These are phyloP conservation scores for Hypoxylon sp. DNA, from an alignment of 2,329 filamentous ascomycete genomes.

Conservation along the genomic window DNA sequence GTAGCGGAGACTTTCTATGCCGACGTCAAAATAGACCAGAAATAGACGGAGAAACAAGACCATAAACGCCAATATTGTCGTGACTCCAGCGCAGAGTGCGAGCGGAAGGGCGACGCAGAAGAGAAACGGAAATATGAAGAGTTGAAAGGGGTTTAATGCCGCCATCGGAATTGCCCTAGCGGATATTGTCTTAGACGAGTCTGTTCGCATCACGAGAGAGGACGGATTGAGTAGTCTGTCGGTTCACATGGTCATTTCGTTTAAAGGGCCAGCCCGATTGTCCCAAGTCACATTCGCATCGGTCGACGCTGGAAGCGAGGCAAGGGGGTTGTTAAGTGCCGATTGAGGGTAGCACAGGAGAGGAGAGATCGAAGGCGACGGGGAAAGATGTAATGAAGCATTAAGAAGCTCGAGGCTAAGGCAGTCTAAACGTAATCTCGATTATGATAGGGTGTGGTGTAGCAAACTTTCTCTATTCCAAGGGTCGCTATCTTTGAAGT, in stretches of 20 bases:
- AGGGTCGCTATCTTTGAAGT: slow-evolving; percentile 15
- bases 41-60: slow-evolving; percentile 71
- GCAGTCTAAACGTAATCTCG: slow-evolving; percentile 28
- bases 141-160: slow-evolving; percentile 66
- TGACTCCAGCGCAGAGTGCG: slow-evolving; percentile 72
- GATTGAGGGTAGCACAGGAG: slow-evolving; percentile 19
- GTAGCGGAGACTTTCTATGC: slow-evolving; percentile 67
- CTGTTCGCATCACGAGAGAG: slow-evolving; percentile 26
- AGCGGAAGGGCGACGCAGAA: slow-evolving; percentile 73
- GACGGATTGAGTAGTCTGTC: slow-evolving; percentile 23
- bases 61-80: slow-evolving; percentile 71
- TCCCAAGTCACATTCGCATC: slow-evolving; percentile 15
- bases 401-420: slow-evolving; percentile 36
- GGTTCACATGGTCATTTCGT: slow-evolving; percentile 46
- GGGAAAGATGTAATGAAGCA: slow-evolving; percentile 22
- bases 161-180: slow-evolving; percentile 57
- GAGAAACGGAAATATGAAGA: slow-evolving; percentile 71
- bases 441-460: slow-evolving; percentile 25
- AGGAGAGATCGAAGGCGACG: slow-evolving; percentile 12
- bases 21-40: slow-evolving; percentile 73
- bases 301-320: slow-evolving; percentile 1
- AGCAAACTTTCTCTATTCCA: slow-evolving; percentile 30
- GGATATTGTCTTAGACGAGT: slow-evolving; percentile 9
- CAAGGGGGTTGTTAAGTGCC: slow-evolving; percentile 12
- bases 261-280: slow-evolving; percentile 16